Base-by-base conservation (phyloP, 768 basidiomycete species). In the Podaxis mareebaensis region DNA sequence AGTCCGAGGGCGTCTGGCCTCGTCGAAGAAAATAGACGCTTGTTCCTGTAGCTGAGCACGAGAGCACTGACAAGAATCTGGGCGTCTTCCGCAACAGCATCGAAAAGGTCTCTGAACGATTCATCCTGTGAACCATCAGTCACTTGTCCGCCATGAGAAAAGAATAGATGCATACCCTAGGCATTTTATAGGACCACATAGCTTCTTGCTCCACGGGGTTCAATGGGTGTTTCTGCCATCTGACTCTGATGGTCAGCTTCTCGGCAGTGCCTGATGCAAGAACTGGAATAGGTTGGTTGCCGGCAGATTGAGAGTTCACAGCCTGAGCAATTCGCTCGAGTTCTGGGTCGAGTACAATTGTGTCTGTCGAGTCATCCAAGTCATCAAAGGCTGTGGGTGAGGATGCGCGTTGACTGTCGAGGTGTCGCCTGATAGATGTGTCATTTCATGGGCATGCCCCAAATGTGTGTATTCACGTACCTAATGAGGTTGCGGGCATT, bases 191-290 rank as follows among this genome's bases (percentile, higher is more conserved):
- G 2, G 72, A 72, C 82, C 83, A 86, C 4, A 72, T 67, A 26
- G 78, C 67, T 26, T 77, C 70, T 64, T 75, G 71, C 2, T 77
- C 82, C 10, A 70, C 67, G 30, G 73, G 55, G 58, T 86, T 76
- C 40, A 78, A 71, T 4, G 91, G 91, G 74, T 92, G 91, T 4
- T 83, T 83, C 38, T 77, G 77, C 90, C 90, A 92, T 54, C 76
- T 80, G 12, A 92, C 85, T 42, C 74, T 80, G 48, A 92, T 73
- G 20, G 73, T 74, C 17, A 92, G 80, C 24, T 76, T 76, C 24
- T 79, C 80, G 0, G 66, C 67, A 15, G 61, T 64, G 36, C 64
- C 70, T 39, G 67, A 76, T 68, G 26, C 74, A 68, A 38, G 79
- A 70, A 10, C 10, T 33, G 33, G 68, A 61, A 56, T 65, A 71